Percentiles rank a stretch among this genome's conserved stretches.
Conservation (phyloP, 441 rosid genomes). For the Melastoma candidum region DNA sequence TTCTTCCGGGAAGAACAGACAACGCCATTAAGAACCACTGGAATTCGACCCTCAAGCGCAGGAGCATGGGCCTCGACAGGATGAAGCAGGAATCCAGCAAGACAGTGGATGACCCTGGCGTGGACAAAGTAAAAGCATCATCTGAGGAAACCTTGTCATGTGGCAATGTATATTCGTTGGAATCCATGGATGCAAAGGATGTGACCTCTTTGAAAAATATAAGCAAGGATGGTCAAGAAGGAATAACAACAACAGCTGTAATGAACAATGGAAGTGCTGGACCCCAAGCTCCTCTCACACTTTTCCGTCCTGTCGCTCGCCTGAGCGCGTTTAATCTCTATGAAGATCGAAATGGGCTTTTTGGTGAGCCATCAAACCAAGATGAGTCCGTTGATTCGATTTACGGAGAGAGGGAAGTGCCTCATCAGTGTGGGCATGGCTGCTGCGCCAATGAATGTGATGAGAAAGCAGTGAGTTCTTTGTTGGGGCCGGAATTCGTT, state of each 20-base stretch:
- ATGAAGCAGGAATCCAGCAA: constrained; percentile 21
- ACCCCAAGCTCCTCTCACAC: constrained; percentile 35
- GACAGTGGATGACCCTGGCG: constrained; percentile 30
- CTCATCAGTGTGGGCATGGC: constrained; percentile 58
- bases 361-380: constrained; percentile 30
- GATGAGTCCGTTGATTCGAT: constrained; percentile 56
- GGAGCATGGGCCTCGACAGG: constrained; percentile 27
- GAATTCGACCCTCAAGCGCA: constrained; percentile 59
- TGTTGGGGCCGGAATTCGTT: constrained; percentile 81
- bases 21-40: constrained; percentile 67
- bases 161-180: constrained; percentile 46
- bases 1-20: constrained; percentile 62
- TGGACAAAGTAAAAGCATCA: constrained; percentile 47
- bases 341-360: constrained; percentile 27
- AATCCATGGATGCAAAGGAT: constrained; percentile 49
- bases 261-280: constrained; percentile 26
- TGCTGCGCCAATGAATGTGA: constrained; percentile 35
- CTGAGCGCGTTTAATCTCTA: constrained; percentile 50
- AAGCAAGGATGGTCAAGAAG: constrained; percentile 30
- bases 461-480: constrained; percentile 21
- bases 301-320: constrained; percentile 58
- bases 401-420: constrained; percentile 45
- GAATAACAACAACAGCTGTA: constrained; percentile 15
- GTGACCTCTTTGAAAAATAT: constrained; percentile 32
- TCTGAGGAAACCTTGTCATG: constrained; percentile 73